Evolutionary conservation across 1,139 yeast species (phyloP), one percentile per base, ranked within the genome.

Genomic region (Candida gigantensis): DNA sequence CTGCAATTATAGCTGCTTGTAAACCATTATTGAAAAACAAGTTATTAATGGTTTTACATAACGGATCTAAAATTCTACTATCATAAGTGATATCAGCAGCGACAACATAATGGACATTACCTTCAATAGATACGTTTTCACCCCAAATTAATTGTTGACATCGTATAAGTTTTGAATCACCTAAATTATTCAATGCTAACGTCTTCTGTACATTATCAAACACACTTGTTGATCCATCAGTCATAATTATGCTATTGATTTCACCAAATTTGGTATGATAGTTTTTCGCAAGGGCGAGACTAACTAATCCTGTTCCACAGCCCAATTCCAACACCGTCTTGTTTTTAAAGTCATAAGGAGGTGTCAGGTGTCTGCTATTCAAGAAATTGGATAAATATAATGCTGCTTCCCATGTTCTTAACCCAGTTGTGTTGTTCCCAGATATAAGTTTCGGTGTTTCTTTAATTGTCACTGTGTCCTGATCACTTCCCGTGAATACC

Each of bases 351-450:
- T 50, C 35, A 13, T 37, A 41, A 3, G 44, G 41, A 3, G 44
- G 41, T 5, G 35, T 20, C 8, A 23, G 9, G 2, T 20, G 9
- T 11, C 28, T 34, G 30, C 24, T 37, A 21, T 60, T 46, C 27
- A 85, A 48, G 46, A 60, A 77, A 34, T 77, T 69, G 6, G 82
- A 62, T 12, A 89, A 60, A 41, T 68, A 87, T n/a, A 86, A 49
- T 0, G 96, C 85, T 1, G 96, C 97, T 54, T 88, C 97, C 97
- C 97, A 90, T 0, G 97, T 90, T 30, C 97, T 65, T 40, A 80
- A 63, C 0, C 97, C 97, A 0, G 97, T 90, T 1, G 95, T 84
- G 6, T 94, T 95, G 20, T 65, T 56, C 0, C 88, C 88, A 12
- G 87, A 75, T 8, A 87, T 76, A 34, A 85, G 45, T 39, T 72